Evolutionary conservation across 257 asterid species (phyloP), one percentile per base, ranked within the genome.

Genomic region (Solanum chilense): DNA sequence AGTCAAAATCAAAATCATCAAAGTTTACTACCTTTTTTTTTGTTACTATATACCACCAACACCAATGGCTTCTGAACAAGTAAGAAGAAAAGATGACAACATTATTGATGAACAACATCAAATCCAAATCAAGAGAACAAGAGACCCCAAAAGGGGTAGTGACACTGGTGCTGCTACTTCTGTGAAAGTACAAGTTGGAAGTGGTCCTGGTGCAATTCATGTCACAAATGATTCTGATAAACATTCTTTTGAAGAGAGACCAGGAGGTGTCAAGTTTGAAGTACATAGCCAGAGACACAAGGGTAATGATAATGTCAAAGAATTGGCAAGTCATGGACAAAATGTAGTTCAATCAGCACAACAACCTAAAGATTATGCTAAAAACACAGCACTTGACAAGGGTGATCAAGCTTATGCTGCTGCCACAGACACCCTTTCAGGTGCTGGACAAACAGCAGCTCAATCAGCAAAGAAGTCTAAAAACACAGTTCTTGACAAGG

Each of bases 11-110:
- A 13, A 27, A 16, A 15, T 56, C 18, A 56, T 56, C 27, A 12
- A 82, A 45, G 52, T 78, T 20, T 45, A 18, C 9, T 56, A 56
- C 64, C 18, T 18, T n/a, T 56, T 56, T 18, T 21, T 27, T 45
- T 16, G 37, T 70, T 5, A 25, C 39, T 5, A 31, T 31, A 31
- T 31, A 39, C 12, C 12, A 20, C 76, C 25, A 77, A 89, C 29
- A 20, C 76, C 56, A 82, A 91, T 93, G 94, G 91, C 97, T 20
- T 86, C 95, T 5, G 89, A 91, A 31, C 94, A 94, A 86, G 23
- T 86, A 82, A 93, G 92, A 82, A 91, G 90, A 83, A 92, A 91
- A 68, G 45, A 71, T 18, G 45, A 71, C 11, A 85, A 89, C 73
- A 89, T 64, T 9, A 86, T 86, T 0, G 92, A 86, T 5, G 94